A percentile compares a stretch with the other conserved stretches of the same genome.
phyloP scores from a whole-genome alignment of 352 stramenopile species.

The Phytophthora vignae region DNA sequence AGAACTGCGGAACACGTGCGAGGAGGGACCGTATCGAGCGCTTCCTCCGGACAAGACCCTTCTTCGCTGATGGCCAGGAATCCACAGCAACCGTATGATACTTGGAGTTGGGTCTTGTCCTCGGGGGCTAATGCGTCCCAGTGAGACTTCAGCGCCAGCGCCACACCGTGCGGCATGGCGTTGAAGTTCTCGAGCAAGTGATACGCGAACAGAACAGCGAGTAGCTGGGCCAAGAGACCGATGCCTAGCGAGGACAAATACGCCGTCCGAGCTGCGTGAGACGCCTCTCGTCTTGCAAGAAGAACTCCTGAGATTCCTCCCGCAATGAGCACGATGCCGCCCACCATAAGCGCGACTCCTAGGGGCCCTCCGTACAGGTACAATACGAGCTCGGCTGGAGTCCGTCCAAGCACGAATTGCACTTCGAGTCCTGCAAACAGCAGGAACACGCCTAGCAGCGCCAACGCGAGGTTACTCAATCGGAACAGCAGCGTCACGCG shows the following conservation, averaged over 20 bases:
- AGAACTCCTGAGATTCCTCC: slow-evolving; percentile 38
- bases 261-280: slow-evolving; percentile 35
- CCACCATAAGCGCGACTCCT: slow-evolving; percentile 36
- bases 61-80: slow-evolving; percentile 50
- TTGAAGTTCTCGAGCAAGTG: slow-evolving; percentile 54
- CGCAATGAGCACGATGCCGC: slow-evolving; percentile 37
- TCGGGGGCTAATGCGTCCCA: slow-evolving; percentile 39
- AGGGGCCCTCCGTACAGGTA: slow-evolving; percentile 56
- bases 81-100: slow-evolving; percentile 60
- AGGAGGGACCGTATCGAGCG: slow-evolving; percentile 44
- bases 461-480: slow-evolving; percentile 43
- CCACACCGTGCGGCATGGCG: slow-evolving; percentile 38
- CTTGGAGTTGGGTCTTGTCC: slow-evolving; percentile 43
- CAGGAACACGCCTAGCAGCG: slow-evolving; percentile 51
- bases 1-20: slow-evolving; percentile 50
- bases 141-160: slow-evolving; percentile 26
- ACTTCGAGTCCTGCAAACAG: slow-evolving; percentile 62
- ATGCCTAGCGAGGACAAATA: slow-evolving; percentile 45
- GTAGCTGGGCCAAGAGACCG: slow-evolving; percentile 41
- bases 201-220: slow-evolving; percentile 45
- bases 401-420: slow-evolving; percentile 60
- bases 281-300: slow-evolving; percentile 32
- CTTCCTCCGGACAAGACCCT: slow-evolving; percentile 56
- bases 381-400: slow-evolving; percentile 55
- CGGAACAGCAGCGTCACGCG: slow-evolving; percentile 41